A percentile compares a stretch with the other conserved stretches of the same genome.
These are phyloP conservation scores for Candida buenavistaensis DNA, from an alignment of 1,139 yeast genomes.

Conservation along the genomic window DNA sequence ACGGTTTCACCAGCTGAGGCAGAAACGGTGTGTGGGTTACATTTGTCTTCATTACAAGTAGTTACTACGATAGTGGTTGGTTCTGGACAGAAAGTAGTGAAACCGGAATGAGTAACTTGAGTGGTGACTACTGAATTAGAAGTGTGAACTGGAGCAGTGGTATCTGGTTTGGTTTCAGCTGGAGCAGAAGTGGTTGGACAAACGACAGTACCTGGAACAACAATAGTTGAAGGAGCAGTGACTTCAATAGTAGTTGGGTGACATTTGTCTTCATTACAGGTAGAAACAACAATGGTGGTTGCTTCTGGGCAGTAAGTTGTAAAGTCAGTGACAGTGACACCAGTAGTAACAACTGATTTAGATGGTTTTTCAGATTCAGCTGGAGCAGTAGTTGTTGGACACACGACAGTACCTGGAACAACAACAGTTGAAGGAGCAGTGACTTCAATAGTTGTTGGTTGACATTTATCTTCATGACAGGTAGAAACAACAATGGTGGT, in stretches of 20 bases:
- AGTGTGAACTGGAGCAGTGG: too few relatives aligned
- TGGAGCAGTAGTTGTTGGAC: background rate
- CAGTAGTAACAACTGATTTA: conserved; percentile 2
- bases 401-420: conserved; percentile 10
- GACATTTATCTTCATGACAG: conserved; percentile 4
- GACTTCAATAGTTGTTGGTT: conserved; percentile 4
- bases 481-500: conserved; percentile 6
- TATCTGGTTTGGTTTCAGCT: conserved; percentile 1
- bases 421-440: conserved; percentile 4
- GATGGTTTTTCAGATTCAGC: conserved; percentile 1
- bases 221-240: conserved; percentile 3
- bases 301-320: conserved; percentile 5
- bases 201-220: conserved; percentile 10
- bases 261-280: conserved; percentile 4
- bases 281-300: conserved; percentile 5
- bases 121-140: conserved; percentile 4
- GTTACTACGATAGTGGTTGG: conserved; percentile 8
- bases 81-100: conserved; percentile 15
- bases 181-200: background rate
- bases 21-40: conserved; percentile 8
- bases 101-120: conserved; percentile 9
- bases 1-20: conserved; percentile 8
- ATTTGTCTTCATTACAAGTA: conserved; percentile 6
- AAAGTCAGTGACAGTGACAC: background rate
- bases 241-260: conserved; percentile 5